Evolutionary conservation across 306 rosid genomes (phyloP), one percentile per base, ranked within the genome.

Genomic region (Medicago ruthenica): DNA sequence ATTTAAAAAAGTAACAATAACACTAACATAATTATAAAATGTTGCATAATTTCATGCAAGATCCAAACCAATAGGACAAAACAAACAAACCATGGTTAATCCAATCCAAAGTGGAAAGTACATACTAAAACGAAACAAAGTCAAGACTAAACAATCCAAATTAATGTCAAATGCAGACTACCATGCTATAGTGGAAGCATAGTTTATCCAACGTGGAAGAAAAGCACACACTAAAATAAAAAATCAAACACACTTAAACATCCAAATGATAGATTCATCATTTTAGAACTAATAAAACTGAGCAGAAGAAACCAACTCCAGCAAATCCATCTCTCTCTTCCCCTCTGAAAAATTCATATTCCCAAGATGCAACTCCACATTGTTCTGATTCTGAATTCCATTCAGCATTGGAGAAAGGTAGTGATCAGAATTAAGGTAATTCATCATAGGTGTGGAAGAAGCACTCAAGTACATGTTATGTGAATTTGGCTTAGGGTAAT

Each of bases 251-350:
- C 31, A 54, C 24, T 17, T 9, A 54, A 61, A 14, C 2, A 60
- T 24, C 12, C 42, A 61, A 61, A 61, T 60, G 18, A 60, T 27
- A n/a, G 18, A 24, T 60, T 31, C 18, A 60, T 60, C 67, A 60
- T 60, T 61, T 61, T 67, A 27, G 20, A 42, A 45, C 4, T 45
- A 45, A 45, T 12, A 67, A 67, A 42, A 21, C 20, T 67, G 72
- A 21, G 72, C 6, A 67, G 72, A 67, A 67, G 39, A 42, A 76
- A 88, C 80, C 81, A 91, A 77, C 83, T 91, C 97, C 6, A 87
- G 60, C 88, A 88, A 79, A 82, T 88, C 96, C 86, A 90, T 86
- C 80, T 91, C 93, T 41, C 51, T 80, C 81, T 59, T 85, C 44
- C 45, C 87, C 3, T 59, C 63, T 5, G 65, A 68, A 59, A 55